Conservation (phyloP, 1,139 yeast species). For the Ogataea hybrid region DNA sequence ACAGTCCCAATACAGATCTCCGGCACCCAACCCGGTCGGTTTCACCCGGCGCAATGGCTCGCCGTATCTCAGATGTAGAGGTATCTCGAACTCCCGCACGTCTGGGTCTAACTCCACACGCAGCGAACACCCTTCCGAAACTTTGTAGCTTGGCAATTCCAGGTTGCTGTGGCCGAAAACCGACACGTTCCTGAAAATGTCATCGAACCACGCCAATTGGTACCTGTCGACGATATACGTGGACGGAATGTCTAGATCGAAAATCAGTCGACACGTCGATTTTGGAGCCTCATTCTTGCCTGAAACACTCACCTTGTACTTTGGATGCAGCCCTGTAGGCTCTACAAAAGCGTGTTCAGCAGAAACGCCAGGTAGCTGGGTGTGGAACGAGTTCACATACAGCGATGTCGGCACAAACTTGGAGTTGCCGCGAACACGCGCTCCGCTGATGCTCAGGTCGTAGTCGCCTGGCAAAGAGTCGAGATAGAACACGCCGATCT, state of each 20-base stretch:
- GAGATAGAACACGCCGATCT: conserved; percentile 25
- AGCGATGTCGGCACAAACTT: conserved; percentile 24
- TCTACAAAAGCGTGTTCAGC: conserved; percentile 13
- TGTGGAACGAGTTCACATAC: conserved; percentile 20
- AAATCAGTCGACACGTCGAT: conserved; percentile 20
- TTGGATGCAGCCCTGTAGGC: conserved; percentile 27
- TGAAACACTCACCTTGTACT: conserved; percentile 15
- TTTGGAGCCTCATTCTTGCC: neutral
- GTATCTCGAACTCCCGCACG: conserved; percentile 23
- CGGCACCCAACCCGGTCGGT: conserved; percentile 17
- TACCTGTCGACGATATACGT: conserved; percentile 26
- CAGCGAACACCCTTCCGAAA: conserved; percentile 25
- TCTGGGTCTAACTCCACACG: conserved; percentile 20
- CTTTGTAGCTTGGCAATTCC: conserved; percentile 30
- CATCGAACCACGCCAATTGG: conserved; percentile 18
- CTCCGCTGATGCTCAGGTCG: conserved; percentile 26
- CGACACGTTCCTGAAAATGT: conserved; percentile 2
- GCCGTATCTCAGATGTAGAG: conserved; percentile 31
- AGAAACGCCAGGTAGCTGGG: conserved; percentile 13
- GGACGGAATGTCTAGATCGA: conserved; percentile 24
- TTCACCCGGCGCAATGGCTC: conserved; percentile 18
- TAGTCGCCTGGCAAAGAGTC: conserved; percentile 19
- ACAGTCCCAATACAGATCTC: conserved; percentile 30
- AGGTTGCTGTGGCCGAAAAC: conserved; percentile 25
- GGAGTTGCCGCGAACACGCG: conserved; percentile 13